These are phyloP conservation scores for Sporisorium iseilematis-ciliati DNA, from an alignment of 1,284 basidiomycete genomes.

Conservation along the genomic window DNA sequence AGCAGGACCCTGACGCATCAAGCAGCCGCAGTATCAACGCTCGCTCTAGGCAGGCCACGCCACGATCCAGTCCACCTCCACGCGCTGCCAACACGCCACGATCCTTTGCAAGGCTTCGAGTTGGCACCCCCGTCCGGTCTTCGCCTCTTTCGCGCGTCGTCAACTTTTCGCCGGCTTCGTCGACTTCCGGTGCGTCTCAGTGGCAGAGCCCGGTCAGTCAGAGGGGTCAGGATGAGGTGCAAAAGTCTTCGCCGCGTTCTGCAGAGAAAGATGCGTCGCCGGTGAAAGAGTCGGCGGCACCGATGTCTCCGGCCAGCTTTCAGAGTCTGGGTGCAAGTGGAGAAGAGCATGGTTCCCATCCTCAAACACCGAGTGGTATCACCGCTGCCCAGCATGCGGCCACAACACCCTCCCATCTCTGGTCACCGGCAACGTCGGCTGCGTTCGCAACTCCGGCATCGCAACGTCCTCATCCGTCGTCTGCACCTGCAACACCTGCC, in stretches of 20 bases:
- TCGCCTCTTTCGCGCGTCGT: slow-evolving; percentile 34
- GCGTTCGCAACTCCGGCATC: slow-evolving; percentile 29
- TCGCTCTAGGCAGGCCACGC: neutral
- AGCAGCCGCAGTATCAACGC: neutral
- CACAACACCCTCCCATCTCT: slow-evolving; percentile 16
- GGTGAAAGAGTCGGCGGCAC: too few relatives aligned
- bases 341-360: neutral
- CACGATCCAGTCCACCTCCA: neutral
- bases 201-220: slow-evolving; percentile 33
- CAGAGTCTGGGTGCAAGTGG: neutral
- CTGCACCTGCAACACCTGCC: neutral
- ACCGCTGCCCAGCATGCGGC: neutral
- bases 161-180: slow-evolving; percentile 31
- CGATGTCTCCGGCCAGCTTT: neutral
- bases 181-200: slow-evolving; percentile 3
- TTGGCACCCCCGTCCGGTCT: slow-evolving; percentile 29
- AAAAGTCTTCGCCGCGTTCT: neutral
- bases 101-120: slow-evolving; percentile 29
- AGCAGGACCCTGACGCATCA: slow-evolving; percentile 3
- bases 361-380: slow-evolving; percentile 11
- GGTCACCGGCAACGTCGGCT: slow-evolving; percentile 30
- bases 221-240: neutral
- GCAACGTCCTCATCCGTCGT: slow-evolving; percentile 1
- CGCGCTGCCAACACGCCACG: slow-evolving; percentile 13
- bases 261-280: neutral